phyloP scores from a whole-genome alignment of 2,329 filamentous ascomycete genomes.

The Phyllachora maydis region DNA sequence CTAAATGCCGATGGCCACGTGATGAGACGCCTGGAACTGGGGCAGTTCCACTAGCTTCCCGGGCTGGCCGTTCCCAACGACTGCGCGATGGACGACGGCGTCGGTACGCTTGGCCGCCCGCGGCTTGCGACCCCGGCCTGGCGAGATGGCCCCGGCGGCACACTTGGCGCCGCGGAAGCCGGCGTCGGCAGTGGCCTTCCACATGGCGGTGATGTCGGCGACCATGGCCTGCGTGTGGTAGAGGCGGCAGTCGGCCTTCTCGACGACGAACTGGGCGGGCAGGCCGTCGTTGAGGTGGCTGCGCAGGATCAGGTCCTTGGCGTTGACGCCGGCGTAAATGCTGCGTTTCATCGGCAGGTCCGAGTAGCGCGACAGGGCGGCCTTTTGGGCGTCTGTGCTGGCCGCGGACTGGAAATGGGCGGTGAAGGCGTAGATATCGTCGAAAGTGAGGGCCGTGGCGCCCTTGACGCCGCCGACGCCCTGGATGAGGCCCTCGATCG shows the following conservation, averaged over 20 bases:
- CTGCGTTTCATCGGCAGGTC: slow-evolving; percentile 13
- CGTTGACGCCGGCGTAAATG: slow-evolving; percentile 14
- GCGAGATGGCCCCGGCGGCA: background rate
- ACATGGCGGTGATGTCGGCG: slow-evolving; percentile 16
- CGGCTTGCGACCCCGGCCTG: background rate
- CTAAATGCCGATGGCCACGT: no score
- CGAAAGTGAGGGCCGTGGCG: slow-evolving; percentile 20
- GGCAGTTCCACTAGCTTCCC: no score
- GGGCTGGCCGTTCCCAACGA: background rate
- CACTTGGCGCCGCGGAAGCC: background rate
- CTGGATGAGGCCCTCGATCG: slow-evolving; percentile 17
- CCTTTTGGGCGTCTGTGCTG: slow-evolving; percentile 9
- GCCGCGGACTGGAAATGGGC: slow-evolving; percentile 16
- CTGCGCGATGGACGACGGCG: slow-evolving; percentile 4
- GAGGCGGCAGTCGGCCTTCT: slow-evolving; percentile 26
- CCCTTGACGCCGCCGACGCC: slow-evolving; percentile 23
- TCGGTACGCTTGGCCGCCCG: background rate
- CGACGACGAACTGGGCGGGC: slow-evolving; percentile 17
- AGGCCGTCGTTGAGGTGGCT: slow-evolving; percentile 15
- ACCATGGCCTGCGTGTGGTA: slow-evolving; percentile 26
- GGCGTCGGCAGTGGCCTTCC: background rate
- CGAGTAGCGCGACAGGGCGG: slow-evolving; percentile 11
- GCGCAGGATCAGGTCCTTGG: slow-evolving; percentile 18
- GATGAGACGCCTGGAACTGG: no score
- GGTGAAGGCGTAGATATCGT: slow-evolving; percentile 12